These are phyloP conservation scores for Fusarium pilosicola DNA, from an alignment of 2,329 filamentous ascomycete genomes.

Conservation along the genomic window DNA sequence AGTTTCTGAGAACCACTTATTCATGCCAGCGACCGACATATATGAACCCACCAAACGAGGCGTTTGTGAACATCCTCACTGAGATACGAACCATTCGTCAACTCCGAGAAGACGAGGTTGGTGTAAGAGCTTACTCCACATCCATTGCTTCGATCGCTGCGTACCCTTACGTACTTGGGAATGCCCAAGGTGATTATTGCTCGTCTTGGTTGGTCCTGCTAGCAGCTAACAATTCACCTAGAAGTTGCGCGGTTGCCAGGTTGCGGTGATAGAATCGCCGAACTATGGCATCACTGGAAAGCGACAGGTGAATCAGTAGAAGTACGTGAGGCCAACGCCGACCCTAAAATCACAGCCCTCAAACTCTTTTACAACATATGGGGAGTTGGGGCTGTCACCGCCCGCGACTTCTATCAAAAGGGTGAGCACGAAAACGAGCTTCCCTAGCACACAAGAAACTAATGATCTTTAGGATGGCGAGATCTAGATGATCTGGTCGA, in stretches of 20 bases:
- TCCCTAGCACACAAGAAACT: neutral
- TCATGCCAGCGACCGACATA: slow-evolving; percentile 85
- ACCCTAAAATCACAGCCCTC: slow-evolving; percentile 72
- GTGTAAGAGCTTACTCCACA: slow-evolving; percentile 86
- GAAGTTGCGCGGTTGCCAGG: slow-evolving; percentile 74
- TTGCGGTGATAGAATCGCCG: slow-evolving; percentile 82
- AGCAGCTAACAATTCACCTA: slow-evolving; percentile 29
- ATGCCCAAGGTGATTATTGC: slow-evolving; percentile 52
- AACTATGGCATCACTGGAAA: slow-evolving; percentile 80
- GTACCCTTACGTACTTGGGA: slow-evolving; percentile 69
- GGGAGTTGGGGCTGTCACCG: slow-evolving; percentile 88
- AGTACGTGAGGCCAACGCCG: slow-evolving; percentile 69
- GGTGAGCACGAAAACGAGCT: slow-evolving; percentile 44
- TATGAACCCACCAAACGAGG: slow-evolving; percentile 73
- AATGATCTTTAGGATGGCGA: slow-evolving; percentile 68
- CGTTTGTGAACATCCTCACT: slow-evolving; percentile 78
- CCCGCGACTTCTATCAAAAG: slow-evolving; percentile 81
- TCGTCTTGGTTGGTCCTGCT: neutral
- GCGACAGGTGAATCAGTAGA: slow-evolving; percentile 69
- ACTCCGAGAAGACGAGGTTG: slow-evolving; percentile 79
- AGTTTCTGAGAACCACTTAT: slow-evolving; percentile 70
- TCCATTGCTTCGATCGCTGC: slow-evolving; percentile 85
- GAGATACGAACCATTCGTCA: slow-evolving; percentile 78
- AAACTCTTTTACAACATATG: slow-evolving; percentile 84
- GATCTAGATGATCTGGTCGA: slow-evolving; percentile 89